phyloP scores from a whole-genome alignment of 352 stramenopile genomes.

The Phytophthora europaea region DNA sequence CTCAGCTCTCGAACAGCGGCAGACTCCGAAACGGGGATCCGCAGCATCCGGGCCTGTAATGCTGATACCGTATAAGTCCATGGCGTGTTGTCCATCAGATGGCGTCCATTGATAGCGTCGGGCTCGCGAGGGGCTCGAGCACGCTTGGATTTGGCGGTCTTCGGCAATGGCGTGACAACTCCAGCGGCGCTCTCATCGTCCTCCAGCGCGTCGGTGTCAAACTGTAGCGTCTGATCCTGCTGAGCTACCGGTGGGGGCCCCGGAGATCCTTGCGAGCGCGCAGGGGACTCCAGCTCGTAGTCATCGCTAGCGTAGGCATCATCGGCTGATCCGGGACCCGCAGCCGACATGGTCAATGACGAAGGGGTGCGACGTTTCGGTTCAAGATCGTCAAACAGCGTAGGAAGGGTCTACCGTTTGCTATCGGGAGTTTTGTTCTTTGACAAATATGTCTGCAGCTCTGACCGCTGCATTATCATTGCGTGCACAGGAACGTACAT shows the following conservation, averaged over 20 bases:
- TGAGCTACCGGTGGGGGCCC: neutral
- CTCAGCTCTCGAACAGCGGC: constrained; percentile 59
- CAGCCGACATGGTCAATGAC: constrained; percentile 35
- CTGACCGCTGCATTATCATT: no score
- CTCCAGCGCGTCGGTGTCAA: constrained; percentile 13
- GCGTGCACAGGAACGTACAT: no score
- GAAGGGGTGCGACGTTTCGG: constrained; percentile 5
- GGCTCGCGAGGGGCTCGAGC: constrained; percentile 12
- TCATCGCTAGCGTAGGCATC: constrained; percentile 45
- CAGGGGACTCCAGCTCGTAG: constrained; percentile 43
- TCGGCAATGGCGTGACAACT: constrained; percentile 25
- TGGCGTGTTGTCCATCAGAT: constrained; percentile 52
- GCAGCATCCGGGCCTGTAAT: constrained; percentile 54
- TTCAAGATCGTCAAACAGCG: neutral
- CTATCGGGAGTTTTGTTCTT: no score
- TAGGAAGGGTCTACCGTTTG: constrained; percentile 3
- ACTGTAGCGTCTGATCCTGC: constrained; percentile 16
- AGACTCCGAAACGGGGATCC: constrained; percentile 49
- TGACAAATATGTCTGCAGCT: no score
- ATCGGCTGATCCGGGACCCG: constrained; percentile 20
- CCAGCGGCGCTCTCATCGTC: constrained; percentile 27
- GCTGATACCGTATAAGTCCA: constrained; percentile 61
- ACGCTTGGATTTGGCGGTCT: constrained; percentile 17
- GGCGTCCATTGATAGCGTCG: constrained; percentile 19
- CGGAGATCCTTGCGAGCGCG: neutral